Percentiles rank a stretch among this genome's conserved stretches.
Evolutionary conservation across 2,329 filamentous ascomycete species (phyloP).

Genomic region (Neurospora sp.): DNA sequence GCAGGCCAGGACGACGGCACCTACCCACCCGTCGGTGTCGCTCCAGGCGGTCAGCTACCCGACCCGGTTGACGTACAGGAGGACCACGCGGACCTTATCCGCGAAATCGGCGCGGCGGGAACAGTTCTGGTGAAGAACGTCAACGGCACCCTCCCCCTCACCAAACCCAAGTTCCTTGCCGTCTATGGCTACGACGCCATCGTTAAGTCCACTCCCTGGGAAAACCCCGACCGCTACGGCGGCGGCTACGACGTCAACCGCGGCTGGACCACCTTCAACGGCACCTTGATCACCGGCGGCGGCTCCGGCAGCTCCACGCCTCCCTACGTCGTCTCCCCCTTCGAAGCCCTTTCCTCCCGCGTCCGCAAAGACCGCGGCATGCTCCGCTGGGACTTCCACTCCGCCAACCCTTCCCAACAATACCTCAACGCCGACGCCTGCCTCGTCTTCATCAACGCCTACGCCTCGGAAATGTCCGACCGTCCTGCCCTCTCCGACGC

Average conservation of each 20-base stretch:
- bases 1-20: conserved; percentile 18
- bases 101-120: conserved; percentile 29
- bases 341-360: conserved; percentile 46
- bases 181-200: conserved; percentile 55
- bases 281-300: conserved; percentile 42
- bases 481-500: conserved; percentile 58
- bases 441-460: conserved; percentile 54
- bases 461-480: conserved; percentile 69
- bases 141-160: conserved; percentile 39
- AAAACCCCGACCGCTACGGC: conserved; percentile 34
- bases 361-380: conserved; percentile 44
- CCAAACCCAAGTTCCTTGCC: conserved; percentile 42
- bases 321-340: conserved; percentile 36
- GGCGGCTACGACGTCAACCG: conserved; percentile 34
- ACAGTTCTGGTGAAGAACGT: conserved; percentile 23
- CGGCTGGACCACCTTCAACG: conserved; percentile 38
- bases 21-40: conserved; percentile 15
- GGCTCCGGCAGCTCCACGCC: conserved; percentile 41
- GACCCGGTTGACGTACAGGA: conserved; percentile 14
- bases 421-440: conserved; percentile 50
- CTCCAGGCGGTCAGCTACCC: conserved; percentile 10
- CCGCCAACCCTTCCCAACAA: conserved; percentile 30
- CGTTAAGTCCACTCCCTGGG: conserved; percentile 30
- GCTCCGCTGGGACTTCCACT: conserved; percentile 46
- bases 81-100: conserved; percentile 18